Evolutionary conservation across 129 eudicot species (phyloP).

Genomic region (Chrysanthemum seticuspe): DNA sequence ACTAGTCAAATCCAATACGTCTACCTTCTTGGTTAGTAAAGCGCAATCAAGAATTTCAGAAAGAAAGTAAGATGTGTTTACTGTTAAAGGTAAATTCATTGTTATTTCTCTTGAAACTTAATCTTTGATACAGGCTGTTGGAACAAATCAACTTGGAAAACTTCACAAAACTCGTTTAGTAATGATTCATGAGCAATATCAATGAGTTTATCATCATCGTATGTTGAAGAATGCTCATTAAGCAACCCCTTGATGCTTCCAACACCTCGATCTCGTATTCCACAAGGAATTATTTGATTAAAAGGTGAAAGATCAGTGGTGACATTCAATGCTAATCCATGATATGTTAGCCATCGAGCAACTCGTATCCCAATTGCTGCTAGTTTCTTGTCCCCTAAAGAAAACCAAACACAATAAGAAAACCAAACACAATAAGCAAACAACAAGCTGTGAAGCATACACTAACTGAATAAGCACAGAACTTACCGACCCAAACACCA

Average conservation of each 20-base stretch:
- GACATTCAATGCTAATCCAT: slow-evolving; percentile 79
- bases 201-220: slow-evolving; percentile 50
- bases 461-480: background rate
- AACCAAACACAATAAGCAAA: slow-evolving; percentile 1
- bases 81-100: background rate
- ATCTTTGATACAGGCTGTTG: slow-evolving; percentile 23
- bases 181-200: slow-evolving; percentile 52
- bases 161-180: slow-evolving; percentile 61
- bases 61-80: too few relatives aligned
- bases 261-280: slow-evolving; percentile 74
- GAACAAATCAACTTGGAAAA: slow-evolving; percentile 61
- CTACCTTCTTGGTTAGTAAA: too few relatives aligned
- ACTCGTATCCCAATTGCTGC: slow-evolving; percentile 84
- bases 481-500: slow-evolving; percentile 57
- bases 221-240: background rate
- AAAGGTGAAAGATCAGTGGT: slow-evolving; percentile 64
- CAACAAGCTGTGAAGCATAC: background rate
- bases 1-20: too few relatives aligned
- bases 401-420: slow-evolving; percentile 7
- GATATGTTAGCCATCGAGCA: slow-evolving; percentile 77
- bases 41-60: too few relatives aligned
- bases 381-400: slow-evolving; percentile 65
- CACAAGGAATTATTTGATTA: slow-evolving; percentile 69
- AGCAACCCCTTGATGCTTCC: slow-evolving; percentile 74
- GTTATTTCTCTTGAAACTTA: background rate